Conservation (phyloP, 345 rosid genomes). For the Luvunga scandens region DNA sequence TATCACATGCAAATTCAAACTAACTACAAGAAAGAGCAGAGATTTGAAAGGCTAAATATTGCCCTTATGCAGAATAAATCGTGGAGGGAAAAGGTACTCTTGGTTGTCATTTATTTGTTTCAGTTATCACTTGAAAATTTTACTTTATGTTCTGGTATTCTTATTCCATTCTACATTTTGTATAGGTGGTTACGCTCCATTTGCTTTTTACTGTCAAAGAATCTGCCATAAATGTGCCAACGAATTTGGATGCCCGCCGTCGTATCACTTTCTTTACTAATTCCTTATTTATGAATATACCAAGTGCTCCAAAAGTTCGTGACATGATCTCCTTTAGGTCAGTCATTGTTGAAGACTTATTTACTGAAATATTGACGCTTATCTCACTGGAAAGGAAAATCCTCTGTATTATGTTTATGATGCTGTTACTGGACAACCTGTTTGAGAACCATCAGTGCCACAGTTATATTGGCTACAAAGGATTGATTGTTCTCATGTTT, state of each 20-base stretch:
- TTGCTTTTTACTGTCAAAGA: slow-evolving; percentile 91
- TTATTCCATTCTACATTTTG: slow-evolving; percentile 7
- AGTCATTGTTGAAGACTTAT: not conserved
- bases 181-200: slow-evolving; percentile 69
- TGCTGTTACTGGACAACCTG: not conserved
- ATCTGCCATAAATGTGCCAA: slow-evolving; percentile 93
- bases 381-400: not conserved
- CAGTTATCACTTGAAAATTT: slow-evolving; percentile 1
- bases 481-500: not conserved
- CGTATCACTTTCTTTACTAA: slow-evolving; percentile 98
- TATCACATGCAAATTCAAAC: slow-evolving; percentile 21
- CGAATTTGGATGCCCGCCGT: slow-evolving; percentile 95
- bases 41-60: slow-evolving; percentile 67
- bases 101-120: not conserved
- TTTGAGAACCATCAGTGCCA: not conserved
- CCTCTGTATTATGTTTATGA: not conserved
- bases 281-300: slow-evolving; percentile 94
- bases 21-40: slow-evolving; percentile 52
- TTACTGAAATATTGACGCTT: slow-evolving; percentile 4
- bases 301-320: slow-evolving; percentile 79
- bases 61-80: slow-evolving; percentile 12
- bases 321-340: slow-evolving; percentile 50
- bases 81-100: slow-evolving; percentile 77
- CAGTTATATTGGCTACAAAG: not conserved
- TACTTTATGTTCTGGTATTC: slow-evolving; percentile 8